phyloP scores from a whole-genome alignment of 495 filamentous ascomycete genomes.

The Lepidopterella palustris region DNA sequence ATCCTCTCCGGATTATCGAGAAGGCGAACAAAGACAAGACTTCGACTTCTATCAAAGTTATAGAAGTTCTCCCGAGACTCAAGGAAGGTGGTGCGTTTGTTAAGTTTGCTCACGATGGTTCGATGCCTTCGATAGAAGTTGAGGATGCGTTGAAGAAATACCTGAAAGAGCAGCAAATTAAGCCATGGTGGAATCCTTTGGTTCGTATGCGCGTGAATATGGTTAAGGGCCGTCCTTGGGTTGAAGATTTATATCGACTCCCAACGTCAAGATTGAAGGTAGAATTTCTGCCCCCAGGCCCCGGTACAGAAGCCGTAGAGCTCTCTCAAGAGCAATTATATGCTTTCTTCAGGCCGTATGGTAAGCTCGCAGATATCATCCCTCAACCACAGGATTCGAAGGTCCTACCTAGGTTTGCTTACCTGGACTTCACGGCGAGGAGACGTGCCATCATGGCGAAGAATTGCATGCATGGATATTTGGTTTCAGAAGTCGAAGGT shows the following conservation, averaged over 20 bases:
- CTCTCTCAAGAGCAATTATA: conserved; percentile 85
- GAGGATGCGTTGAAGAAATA: conserved; percentile 49
- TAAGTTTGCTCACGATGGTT: conserved; percentile 63
- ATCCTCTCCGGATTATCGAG: conserved; percentile 54
- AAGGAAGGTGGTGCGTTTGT: conserved; percentile 94
- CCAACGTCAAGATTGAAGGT: conserved; percentile 69
- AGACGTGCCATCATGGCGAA: conserved; percentile 76
- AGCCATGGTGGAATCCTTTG: conserved; percentile 85
- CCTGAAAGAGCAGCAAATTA: conserved; percentile 63
- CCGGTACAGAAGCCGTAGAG: conserved; percentile 60
- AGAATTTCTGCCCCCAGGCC: conserved; percentile 69
- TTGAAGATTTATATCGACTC: conserved; percentile 83
- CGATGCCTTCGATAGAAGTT: conserved; percentile 51
- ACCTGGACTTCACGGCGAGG: conserved; percentile 63
- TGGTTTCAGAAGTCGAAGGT: conserved; percentile 50
- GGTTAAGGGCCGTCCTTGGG: conserved; percentile 83
- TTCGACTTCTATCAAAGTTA: conserved; percentile 60
- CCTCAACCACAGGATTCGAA: conserved; percentile 79
- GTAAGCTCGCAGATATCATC: conserved; percentile 76
- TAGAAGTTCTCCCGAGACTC: conserved; percentile 69
- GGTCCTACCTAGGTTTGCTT: conserved; percentile 68
- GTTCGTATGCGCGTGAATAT: conserved; percentile 58
- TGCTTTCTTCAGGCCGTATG: conserved; percentile 80
- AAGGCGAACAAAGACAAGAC: conserved; percentile 23
- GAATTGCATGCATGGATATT: conserved; percentile 87